Percentiles rank a stretch among this genome's conserved stretches.
Evolutionary conservation across 2,329 filamentous ascomycete species (phyloP).

Genomic region (Fusarium circinatum): DNA sequence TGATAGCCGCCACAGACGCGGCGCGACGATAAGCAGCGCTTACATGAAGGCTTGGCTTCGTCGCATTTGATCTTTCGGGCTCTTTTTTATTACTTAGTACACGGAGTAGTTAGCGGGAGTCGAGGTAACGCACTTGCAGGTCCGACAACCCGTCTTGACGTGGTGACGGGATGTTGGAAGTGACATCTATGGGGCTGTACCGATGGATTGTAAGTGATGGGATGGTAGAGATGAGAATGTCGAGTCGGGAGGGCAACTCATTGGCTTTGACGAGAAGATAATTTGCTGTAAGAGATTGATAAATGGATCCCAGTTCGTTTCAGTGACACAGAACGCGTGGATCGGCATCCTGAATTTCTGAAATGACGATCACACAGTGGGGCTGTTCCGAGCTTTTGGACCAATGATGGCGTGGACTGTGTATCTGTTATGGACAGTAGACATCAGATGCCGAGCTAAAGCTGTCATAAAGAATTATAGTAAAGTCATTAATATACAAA

Average conservation of each 20-base stretch:
- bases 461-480: not conserved
- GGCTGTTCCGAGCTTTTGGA: not conserved
- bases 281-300: not conserved
- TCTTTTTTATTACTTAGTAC: not conserved
- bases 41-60: not conserved
- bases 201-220: not conserved
- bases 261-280: not conserved
- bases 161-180: not conserved
- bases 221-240: too few species aligned
- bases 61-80: conserved; percentile 9
- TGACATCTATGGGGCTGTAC: not conserved
- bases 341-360: not conserved
- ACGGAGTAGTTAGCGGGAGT: not conserved
- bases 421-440: too few species aligned
- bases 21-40: not conserved
- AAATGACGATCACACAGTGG: not conserved
- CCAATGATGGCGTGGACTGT: not conserved
- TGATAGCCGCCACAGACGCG: conserved; percentile 9
- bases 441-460: too few species aligned
- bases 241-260: rapidly evolving
- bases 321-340: not conserved
- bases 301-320: not conserved
- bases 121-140: not conserved
- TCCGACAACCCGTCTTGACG: not conserved
- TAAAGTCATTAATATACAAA: not conserved